phyloP scores from a whole-genome alignment of 148 eudicot species.

The Vaccinium corymbosum region DNA sequence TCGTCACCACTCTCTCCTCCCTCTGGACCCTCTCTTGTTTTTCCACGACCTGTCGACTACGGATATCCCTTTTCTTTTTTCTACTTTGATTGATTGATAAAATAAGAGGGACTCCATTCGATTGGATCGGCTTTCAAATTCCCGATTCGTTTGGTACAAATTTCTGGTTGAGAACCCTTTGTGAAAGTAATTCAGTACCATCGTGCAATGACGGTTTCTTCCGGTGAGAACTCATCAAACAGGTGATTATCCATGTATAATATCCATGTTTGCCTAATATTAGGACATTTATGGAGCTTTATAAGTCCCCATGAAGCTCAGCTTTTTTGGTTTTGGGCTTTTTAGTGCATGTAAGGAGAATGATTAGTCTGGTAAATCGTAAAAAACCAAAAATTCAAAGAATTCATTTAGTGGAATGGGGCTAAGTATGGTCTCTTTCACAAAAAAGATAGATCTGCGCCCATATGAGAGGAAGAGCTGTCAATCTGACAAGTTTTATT shows the following conservation, averaged over 20 bases:
- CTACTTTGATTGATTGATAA: no score
- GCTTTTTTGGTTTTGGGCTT: no score
- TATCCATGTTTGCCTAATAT: not conserved
- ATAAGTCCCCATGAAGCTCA: not conserved
- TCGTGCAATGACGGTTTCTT: slow-evolving; percentile 27
- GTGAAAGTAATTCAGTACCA: not conserved
- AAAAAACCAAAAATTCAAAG: no score
- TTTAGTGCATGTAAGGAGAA: no score
- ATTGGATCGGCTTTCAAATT: not conserved
- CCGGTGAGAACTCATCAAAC: slow-evolving; percentile 24
- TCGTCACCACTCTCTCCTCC: not conserved
- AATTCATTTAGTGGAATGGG: no score
- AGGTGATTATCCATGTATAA: slow-evolving; percentile 18
- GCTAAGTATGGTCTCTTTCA: not conserved
- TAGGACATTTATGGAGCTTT: not conserved
- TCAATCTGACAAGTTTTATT: not conserved
- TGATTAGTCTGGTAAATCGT: no score
- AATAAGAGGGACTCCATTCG: no score
- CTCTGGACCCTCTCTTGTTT: no score
- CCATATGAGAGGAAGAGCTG: not conserved
- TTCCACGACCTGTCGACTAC: no score
- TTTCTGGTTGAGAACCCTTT: not conserved
- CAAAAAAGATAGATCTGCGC: no score
- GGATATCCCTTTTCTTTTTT: no score
- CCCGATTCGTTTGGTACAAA: not conserved